Percentiles rank a stretch among this genome's conserved stretches.
Evolutionary conservation across 73 alveolate species (phyloP).

Genomic region (Effrenium voratum): DNA sequence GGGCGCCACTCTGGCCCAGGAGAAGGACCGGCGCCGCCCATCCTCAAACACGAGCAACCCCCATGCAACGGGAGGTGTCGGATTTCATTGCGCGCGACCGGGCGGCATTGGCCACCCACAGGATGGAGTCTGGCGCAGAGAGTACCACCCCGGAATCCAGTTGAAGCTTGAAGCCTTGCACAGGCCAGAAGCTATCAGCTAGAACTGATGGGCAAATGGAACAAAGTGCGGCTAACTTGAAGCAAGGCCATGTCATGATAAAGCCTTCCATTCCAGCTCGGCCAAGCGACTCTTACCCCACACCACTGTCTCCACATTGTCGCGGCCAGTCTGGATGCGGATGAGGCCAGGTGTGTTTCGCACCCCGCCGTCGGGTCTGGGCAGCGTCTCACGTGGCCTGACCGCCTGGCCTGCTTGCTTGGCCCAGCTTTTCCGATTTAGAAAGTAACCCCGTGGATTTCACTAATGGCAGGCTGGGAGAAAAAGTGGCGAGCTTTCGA

Average conservation of each 20-base stretch:
- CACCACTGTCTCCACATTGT: conserved; percentile 63
- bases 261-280: no score
- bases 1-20: conserved; percentile 76
- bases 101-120: conserved; percentile 67
- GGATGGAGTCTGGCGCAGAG: conserved; percentile 57
- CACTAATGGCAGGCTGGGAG: no score
- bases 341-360: conserved; percentile 60
- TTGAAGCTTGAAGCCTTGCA: conserved; percentile 55
- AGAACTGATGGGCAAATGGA: no score
- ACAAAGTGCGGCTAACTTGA: no score
- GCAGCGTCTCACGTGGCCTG: no score
- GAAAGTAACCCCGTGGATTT: no score
- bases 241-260: no score
- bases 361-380: conserved; percentile 71
- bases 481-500: no score
- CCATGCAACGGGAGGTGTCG: not conserved
- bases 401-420: no score
- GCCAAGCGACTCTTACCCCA: conserved; percentile 57
- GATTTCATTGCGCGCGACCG: no score
- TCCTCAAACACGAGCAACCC: not conserved
- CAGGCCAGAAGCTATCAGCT: not conserved
- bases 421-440: no score
- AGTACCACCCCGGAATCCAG: conserved; percentile 17
- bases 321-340: conserved; percentile 62
- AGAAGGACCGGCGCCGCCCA: conserved; percentile 45